phyloP scores from a whole-genome alignment of 306 rosid species.

The Castanea crenata region DNA sequence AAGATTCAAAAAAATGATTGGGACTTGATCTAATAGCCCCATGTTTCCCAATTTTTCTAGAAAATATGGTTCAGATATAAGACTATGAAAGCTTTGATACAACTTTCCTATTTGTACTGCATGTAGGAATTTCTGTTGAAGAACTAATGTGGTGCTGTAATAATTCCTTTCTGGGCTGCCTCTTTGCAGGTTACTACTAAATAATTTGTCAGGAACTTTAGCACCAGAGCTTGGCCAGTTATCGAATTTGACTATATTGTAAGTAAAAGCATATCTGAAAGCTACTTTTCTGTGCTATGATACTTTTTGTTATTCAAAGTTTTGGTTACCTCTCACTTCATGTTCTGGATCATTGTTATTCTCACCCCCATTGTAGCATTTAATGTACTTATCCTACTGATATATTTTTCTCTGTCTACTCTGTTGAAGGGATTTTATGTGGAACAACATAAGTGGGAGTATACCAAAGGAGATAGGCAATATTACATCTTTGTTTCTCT shows the following conservation, averaged over 20 bases:
- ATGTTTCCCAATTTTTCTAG: background rate
- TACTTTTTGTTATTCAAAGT: background rate
- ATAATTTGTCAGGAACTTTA: constrained; percentile 54
- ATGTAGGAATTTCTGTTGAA: constrained; percentile 8
- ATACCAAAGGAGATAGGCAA: constrained; percentile 87
- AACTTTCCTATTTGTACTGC: background rate
- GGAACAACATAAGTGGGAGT: constrained; percentile 74
- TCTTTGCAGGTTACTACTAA: constrained; percentile 69
- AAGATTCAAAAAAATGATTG: background rate
- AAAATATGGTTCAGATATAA: background rate
- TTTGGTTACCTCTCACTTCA: background rate
- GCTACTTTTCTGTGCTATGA: background rate
- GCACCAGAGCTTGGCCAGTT: constrained; percentile 80
- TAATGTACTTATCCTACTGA: constrained; percentile 32
- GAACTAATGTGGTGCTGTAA: constrained; percentile 3
- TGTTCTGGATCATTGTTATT: background rate
- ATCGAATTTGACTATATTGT: constrained; percentile 59
- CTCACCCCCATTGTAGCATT: constrained; percentile 11
- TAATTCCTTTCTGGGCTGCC: constrained; percentile 11
- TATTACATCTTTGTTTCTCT: constrained; percentile 57
- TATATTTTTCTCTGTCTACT: constrained; percentile 19
- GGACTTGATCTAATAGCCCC: background rate
- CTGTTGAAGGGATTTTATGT: constrained; percentile 82
- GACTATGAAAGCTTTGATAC: constrained; percentile 12
- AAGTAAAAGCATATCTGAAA: constrained; percentile 27